A percentile compares a stretch with the other conserved stretches of the same genome.
These are phyloP conservation scores for Sporothrix phasma DNA, from an alignment of 2,329 filamentous ascomycete genomes.

Conservation along the genomic window DNA sequence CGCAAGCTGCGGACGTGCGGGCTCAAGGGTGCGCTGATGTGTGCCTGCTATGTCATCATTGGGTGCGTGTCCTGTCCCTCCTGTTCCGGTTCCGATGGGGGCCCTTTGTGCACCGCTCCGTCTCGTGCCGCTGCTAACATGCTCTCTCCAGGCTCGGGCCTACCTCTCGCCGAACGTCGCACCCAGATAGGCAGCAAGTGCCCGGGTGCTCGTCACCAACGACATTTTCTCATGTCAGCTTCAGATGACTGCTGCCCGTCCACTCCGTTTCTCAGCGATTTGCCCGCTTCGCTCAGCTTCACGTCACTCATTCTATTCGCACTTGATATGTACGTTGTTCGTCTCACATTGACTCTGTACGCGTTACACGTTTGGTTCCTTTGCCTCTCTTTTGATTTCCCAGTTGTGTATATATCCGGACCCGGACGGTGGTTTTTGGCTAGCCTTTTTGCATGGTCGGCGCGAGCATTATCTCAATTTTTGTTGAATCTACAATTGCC, in stretches of 20 bases:
- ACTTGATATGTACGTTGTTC: background rate
- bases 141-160: background rate
- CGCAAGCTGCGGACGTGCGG: constrained; percentile 57
- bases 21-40: constrained; percentile 65
- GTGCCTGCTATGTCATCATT: constrained; percentile 58
- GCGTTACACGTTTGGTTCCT: background rate
- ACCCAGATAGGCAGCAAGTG: background rate
- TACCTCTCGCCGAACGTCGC: background rate
- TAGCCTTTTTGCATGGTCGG: constrained; percentile 1
- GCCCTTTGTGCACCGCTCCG: background rate
- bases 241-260: too few species aligned
- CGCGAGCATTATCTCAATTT: background rate
- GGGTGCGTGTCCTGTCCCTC: constrained; percentile 22
- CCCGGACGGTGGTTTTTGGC: background rate
- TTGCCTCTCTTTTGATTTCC: background rate
- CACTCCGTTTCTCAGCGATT: background rate
- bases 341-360: background rate
- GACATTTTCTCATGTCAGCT: too few species aligned
- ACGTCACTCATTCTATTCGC: background rate
- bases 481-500: background rate
- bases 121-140: background rate
- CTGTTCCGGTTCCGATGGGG: too few species aligned
- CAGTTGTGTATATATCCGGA: background rate
- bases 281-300: background rate
- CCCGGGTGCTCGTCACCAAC: too few species aligned